Percentiles rank a stretch among this genome's conserved stretches.
These are phyloP conservation scores for Protomyces macrosporus DNA, from an alignment of 1,139 yeast genomes.

Conservation along the genomic window DNA sequence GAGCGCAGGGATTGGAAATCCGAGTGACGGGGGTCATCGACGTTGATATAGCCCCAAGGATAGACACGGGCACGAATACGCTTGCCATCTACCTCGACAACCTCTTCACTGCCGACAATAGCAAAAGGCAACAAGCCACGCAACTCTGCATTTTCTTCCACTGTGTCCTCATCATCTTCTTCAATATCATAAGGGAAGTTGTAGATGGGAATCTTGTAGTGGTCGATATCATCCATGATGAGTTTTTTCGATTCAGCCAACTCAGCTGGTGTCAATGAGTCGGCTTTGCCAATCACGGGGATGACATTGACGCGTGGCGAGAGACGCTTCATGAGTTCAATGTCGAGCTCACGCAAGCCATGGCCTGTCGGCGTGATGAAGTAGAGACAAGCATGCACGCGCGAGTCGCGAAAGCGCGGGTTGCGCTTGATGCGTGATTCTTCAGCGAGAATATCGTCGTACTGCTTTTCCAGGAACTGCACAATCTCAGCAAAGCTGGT, in stretches of 20 bases:
- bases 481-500: slow-evolving; percentile 61
- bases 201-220: slow-evolving; percentile 74
- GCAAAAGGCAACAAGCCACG: slow-evolving; percentile 82
- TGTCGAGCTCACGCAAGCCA: slow-evolving; percentile 67
- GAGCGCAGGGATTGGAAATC: slow-evolving; percentile 81
- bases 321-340: slow-evolving; percentile 69
- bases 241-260: slow-evolving; percentile 59
- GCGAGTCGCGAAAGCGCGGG: slow-evolving; percentile 65
- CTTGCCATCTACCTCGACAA: slow-evolving; percentile 56
- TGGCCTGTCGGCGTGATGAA: slow-evolving; percentile 71
- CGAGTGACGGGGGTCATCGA: slow-evolving; percentile 74
- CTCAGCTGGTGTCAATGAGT: slow-evolving; percentile 74
- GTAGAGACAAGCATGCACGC: slow-evolving; percentile 68
- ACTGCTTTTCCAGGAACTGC: slow-evolving; percentile 76
- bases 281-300: slow-evolving; percentile 84
- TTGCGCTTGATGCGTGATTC: slow-evolving; percentile 86
- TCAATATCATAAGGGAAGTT: slow-evolving; percentile 67
- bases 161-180: slow-evolving; percentile 54
- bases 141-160: slow-evolving; percentile 73
- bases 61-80: slow-evolving; percentile 74
- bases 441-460: slow-evolving; percentile 85
- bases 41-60: slow-evolving; percentile 92
- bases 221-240: slow-evolving; percentile 66
- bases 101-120: slow-evolving; percentile 67
- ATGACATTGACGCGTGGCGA: slow-evolving; percentile 79